Conservation (phyloP, 2,329 filamentous ascomycete genomes). For the Exophiala spinifera region DNA sequence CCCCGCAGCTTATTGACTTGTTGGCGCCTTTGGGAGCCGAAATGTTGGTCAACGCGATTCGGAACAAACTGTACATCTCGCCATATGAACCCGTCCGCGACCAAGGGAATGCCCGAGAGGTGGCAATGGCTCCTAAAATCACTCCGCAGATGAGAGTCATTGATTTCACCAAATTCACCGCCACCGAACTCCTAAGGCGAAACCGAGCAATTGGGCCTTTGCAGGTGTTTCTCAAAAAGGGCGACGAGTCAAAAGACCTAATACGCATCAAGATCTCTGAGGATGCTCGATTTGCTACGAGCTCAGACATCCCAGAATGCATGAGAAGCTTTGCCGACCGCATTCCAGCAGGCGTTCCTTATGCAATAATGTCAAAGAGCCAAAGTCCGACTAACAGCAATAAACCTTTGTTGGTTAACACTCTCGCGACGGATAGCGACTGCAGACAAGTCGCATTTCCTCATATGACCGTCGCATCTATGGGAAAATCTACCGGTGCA, state of each 20-base stretch:
- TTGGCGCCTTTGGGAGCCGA: constrained; percentile 65
- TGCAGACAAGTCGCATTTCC: constrained; percentile 16
- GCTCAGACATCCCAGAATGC: constrained; percentile 16
- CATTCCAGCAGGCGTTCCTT: constrained; percentile 34
- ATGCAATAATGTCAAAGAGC: constrained; percentile 37
- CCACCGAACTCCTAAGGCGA: constrained; percentile 52
- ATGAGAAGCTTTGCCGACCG: constrained; percentile 3
- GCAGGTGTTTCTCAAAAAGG: constrained; percentile 1
- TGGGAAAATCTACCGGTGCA: constrained; percentile 10
- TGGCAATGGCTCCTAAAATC: constrained; percentile 69
- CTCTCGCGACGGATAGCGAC: not conserved
- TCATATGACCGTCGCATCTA: constrained; percentile 19
- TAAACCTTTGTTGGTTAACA: constrained; percentile 39
- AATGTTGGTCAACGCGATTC: constrained; percentile 67
- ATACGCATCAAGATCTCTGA: constrained; percentile 19
- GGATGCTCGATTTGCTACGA: constrained; percentile 11
- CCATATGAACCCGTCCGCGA: constrained; percentile 48
- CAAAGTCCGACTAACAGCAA: constrained; percentile 32
- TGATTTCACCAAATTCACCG: constrained; percentile 55
- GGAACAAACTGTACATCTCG: constrained; percentile 61
- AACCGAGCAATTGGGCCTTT: constrained; percentile 24
- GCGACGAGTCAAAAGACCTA: not conserved
- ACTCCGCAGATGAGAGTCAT: constrained; percentile 61
- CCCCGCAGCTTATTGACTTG: constrained; percentile 50
- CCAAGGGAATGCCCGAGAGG: constrained; percentile 27